Percentiles rank a stretch among this genome's conserved stretches.
phyloP scores from a whole-genome alignment of 495 filamentous ascomycete species.

The Penicillium taxi region DNA sequence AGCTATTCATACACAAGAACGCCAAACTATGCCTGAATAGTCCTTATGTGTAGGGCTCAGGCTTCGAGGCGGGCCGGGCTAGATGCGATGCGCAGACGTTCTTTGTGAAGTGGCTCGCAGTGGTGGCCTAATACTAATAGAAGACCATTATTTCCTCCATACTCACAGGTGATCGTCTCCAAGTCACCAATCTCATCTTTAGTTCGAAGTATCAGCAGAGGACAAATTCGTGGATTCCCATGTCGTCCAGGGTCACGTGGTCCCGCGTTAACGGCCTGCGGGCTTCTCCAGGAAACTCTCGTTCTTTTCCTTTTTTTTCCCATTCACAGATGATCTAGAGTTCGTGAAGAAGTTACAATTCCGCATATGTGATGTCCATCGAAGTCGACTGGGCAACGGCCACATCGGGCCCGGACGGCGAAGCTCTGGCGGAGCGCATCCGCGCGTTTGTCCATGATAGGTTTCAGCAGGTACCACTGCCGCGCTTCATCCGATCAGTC shows the following conservation, averaged over 20 bases:
- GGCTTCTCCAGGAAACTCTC: background rate
- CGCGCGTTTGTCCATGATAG: slow-evolving; percentile 90
- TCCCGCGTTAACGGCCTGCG: slow-evolving; percentile 5
- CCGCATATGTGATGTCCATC: slow-evolving; percentile 74
- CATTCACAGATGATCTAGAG: background rate
- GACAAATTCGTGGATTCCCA: slow-evolving; percentile 1
- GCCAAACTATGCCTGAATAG: too few species aligned
- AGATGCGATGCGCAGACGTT: too few species aligned
- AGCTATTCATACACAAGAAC: too few species aligned
- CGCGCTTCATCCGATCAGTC: slow-evolving; percentile 93
- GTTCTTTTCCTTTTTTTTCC: background rate
- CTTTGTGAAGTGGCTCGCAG: too few species aligned
- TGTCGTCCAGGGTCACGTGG: slow-evolving; percentile 13
- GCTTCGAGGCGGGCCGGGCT: too few species aligned
- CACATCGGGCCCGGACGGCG: slow-evolving; percentile 81
- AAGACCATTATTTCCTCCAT: too few species aligned
- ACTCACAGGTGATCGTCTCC: too few species aligned
- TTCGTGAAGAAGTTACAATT: slow-evolving; percentile 1
- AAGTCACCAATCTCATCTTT: too few species aligned
- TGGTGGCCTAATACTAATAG: too few species aligned
- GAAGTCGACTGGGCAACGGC: slow-evolving; percentile 91
- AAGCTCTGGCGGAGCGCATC: slow-evolving; percentile 72
- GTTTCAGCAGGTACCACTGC: slow-evolving; percentile 85
- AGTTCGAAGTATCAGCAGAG: background rate
- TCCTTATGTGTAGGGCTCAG: too few species aligned